Conservation (phyloP, 169 alveolate species). For the Eimeria maxima region DNA sequence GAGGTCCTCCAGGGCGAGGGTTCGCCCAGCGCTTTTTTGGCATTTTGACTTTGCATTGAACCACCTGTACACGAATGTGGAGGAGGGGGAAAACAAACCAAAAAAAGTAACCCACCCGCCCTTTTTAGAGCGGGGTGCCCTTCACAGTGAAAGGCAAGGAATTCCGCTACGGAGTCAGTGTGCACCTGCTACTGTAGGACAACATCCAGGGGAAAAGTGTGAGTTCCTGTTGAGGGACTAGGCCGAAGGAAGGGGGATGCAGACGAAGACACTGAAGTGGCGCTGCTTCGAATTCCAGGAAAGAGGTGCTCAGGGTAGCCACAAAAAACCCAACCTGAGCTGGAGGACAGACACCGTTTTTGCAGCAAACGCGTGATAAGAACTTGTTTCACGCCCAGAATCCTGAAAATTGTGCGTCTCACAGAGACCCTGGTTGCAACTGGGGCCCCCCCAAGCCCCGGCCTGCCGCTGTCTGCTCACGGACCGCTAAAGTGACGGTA, state of each 20-base stretch:
- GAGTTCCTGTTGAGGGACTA: neutral
- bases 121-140: neutral
- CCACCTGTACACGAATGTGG: neutral
- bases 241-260: neutral
- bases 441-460: constrained; percentile 54
- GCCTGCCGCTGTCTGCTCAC: constrained; percentile 44
- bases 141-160: neutral
- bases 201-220: neutral
- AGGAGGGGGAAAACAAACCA: neutral
- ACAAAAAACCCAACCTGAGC: neutral
- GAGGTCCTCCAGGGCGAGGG: neutral
- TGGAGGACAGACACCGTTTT: neutral
- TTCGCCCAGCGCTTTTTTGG: constrained; percentile 64
- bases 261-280: neutral
- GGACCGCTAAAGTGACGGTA: constrained; percentile 7
- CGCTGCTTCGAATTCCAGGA: constrained; percentile 19
- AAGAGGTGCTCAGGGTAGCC: neutral
- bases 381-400: neutral
- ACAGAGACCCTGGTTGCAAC: neutral
- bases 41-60: constrained; percentile 48
- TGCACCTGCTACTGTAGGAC: neutral
- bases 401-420: neutral
- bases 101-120: neutral
- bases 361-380: neutral
- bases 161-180: neutral